phyloP scores from a whole-genome alignment of 441 rosid species.

The Eruca vesicaria region DNA sequence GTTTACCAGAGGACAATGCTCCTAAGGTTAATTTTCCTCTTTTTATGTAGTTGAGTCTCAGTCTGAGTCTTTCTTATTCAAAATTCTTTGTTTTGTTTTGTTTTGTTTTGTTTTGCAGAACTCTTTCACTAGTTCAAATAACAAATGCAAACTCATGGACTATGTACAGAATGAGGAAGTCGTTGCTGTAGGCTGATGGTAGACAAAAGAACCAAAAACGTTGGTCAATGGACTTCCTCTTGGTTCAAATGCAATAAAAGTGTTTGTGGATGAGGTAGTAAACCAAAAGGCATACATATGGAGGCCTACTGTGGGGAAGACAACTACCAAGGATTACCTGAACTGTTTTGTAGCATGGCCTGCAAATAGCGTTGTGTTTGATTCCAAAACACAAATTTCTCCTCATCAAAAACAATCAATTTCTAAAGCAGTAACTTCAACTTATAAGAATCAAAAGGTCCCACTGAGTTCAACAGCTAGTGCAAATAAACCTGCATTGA shows the following conservation, averaged over 20 bases:
- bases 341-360: neutral
- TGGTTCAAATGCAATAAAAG: neutral
- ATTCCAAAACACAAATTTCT: neutral
- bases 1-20: neutral
- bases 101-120: neutral
- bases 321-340: neutral
- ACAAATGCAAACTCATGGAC: neutral
- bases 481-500: neutral
- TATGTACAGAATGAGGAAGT: neutral
- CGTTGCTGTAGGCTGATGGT: neutral
- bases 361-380: neutral
- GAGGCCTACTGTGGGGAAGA: neutral
- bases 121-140: neutral
- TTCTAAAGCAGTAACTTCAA: neutral
- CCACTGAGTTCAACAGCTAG: neutral
- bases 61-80: neutral
- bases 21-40: conserved; percentile 1
- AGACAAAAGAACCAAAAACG: neutral
- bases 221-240: neutral
- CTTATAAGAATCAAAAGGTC: neutral
- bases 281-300: neutral
- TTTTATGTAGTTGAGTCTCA: neutral
- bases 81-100: neutral
- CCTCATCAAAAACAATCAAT: too few relatives aligned
- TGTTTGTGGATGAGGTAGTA: neutral